Conservation (phyloP, 2,329 filamentous ascomycete genomes). For the Arthroderma sp. region DNA sequence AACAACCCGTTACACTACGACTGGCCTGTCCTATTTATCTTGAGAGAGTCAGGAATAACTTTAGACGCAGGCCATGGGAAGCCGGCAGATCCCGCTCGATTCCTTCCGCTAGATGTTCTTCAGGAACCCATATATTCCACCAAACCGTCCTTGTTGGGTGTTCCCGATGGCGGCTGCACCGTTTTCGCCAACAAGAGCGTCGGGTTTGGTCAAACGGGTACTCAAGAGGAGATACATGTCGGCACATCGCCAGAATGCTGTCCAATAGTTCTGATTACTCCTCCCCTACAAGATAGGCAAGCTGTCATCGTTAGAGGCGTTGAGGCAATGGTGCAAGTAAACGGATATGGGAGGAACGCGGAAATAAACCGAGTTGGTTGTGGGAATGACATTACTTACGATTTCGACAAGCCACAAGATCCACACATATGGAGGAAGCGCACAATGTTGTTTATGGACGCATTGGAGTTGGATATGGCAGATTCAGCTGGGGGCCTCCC, state of each 20-base stretch:
- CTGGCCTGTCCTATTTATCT: constrained; percentile 7
- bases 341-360: constrained; percentile 7
- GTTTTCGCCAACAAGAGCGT: constrained; percentile 9
- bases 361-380: neutral
- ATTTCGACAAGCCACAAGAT: neutral
- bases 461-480: constrained; percentile 5
- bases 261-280: constrained; percentile 3
- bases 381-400: too few species aligned
- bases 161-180: constrained; percentile 8
- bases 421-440: constrained; percentile 3
- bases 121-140: constrained; percentile 2
- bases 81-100: neutral
- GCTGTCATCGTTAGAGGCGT: constrained; percentile 6
- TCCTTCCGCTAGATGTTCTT: constrained; percentile 2
- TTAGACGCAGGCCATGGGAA: neutral
- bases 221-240: constrained; percentile 7
- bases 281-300: constrained; percentile 3
- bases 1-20: neutral
- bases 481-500: neutral
- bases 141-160: constrained; percentile 5
- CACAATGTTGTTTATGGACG: constrained; percentile 10
- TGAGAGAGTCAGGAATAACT: neutral
- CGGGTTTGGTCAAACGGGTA: constrained; percentile 8
- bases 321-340: constrained; percentile 6
- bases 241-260: constrained; percentile 7